These are phyloP conservation scores for Trichophyton rubrum DNA, from an alignment of 2,329 filamentous ascomycete genomes.

Conservation along the genomic window DNA sequence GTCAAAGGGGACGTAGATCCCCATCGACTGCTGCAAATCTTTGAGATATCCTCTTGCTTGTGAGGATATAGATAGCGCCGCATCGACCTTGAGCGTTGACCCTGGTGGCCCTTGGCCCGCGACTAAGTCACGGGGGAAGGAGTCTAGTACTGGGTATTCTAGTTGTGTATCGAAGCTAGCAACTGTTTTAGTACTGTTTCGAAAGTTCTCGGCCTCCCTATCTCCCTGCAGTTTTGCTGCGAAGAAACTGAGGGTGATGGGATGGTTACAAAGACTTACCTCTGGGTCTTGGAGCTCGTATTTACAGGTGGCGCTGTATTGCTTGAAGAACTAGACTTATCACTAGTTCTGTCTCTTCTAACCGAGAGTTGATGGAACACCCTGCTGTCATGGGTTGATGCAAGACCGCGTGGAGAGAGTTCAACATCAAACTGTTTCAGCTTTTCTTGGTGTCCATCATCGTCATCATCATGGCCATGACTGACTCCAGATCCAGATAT, in stretches of 20 bases:
- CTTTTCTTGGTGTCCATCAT: background rate
- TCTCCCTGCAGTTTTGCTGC: background rate
- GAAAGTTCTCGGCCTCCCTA: background rate
- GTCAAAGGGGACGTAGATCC: constrained; percentile 53
- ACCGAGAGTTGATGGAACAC: constrained; percentile 28
- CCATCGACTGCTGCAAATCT: constrained; percentile 50
- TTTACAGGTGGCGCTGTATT: background rate
- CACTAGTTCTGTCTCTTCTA: constrained; percentile 13
- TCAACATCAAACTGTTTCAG: constrained; percentile 29
- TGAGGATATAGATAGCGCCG: constrained; percentile 61
- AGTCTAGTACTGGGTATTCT: constrained; percentile 66
- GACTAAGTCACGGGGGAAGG: constrained; percentile 66
- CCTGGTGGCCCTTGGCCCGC: constrained; percentile 25
- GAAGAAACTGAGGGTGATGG: background rate
- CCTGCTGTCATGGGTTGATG: constrained; percentile 17
- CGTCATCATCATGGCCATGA: background rate
- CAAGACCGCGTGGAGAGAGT: constrained; percentile 24
- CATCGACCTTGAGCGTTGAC: constrained; percentile 36
- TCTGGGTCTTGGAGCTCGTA: background rate
- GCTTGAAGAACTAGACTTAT: background rate
- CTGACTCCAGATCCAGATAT: background rate
- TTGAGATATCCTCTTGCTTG: constrained; percentile 58
- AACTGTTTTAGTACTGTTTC: background rate
- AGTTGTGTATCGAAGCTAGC: constrained; percentile 34
- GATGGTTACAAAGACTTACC: background rate